These are phyloP conservation scores for Calycina marina DNA, from an alignment of 2,329 filamentous ascomycete species.

Conservation along the genomic window DNA sequence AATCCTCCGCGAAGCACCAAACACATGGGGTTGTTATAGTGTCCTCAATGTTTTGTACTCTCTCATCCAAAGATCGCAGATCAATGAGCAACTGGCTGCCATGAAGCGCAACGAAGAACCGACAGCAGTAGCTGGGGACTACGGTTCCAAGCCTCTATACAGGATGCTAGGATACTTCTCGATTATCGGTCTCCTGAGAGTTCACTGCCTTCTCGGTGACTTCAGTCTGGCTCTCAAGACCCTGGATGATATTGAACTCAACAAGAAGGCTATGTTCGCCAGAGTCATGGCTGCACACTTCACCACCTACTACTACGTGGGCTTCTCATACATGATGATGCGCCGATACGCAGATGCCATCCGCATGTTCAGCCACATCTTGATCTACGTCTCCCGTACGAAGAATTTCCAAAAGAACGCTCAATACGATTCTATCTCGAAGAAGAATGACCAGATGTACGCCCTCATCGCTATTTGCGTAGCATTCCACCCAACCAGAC, in stretches of 20 bases:
- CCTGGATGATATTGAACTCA: constrained; percentile 97
- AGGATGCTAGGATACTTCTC: constrained; percentile 99
- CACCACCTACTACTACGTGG: constrained; percentile 99
- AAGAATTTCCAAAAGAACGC: constrained; percentile 99
- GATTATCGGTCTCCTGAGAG: constrained; percentile 90
- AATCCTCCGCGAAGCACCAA: constrained; percentile 87
- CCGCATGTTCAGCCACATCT: constrained; percentile 99
- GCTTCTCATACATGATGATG: constrained; percentile 99
- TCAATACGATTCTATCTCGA: constrained; percentile 95
- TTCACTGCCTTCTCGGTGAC: constrained; percentile 92
- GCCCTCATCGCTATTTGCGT: constrained; percentile 97
- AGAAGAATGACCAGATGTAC: constrained; percentile 99
- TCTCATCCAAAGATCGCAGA: constrained; percentile 94
- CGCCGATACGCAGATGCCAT: constrained; percentile 98
- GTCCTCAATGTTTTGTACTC: constrained; percentile 99
- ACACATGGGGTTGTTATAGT: constrained; percentile 99
- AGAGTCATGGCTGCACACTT: constrained; percentile 99
- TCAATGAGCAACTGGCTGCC: constrained; percentile 89
- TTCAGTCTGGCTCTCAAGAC: constrained; percentile 98
- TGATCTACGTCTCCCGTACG: constrained; percentile 94
- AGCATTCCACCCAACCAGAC: constrained; percentile 88
- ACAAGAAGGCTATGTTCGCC: constrained; percentile 99
- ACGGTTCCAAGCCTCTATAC: constrained; percentile 87
- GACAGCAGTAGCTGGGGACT: constrained; percentile 78
- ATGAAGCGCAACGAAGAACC: constrained; percentile 92